phyloP scores from a whole-genome alignment of 2,329 filamentous ascomycete species.

The Truncatella angustata region DNA sequence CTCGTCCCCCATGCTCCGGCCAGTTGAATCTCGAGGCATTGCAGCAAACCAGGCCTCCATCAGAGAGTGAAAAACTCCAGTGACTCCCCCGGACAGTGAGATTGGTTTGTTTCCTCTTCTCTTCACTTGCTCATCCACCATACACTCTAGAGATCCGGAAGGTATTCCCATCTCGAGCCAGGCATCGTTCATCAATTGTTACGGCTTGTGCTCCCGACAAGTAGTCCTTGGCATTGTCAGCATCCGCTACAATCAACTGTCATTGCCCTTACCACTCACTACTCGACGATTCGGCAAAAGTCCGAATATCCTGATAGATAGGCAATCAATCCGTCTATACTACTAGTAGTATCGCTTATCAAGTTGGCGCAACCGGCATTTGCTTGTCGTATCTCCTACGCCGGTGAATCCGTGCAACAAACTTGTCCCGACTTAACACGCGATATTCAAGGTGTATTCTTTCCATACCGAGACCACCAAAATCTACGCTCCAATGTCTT shows the following conservation, averaged over 20 bases:
- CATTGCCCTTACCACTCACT: not conserved
- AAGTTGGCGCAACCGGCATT: constrained; percentile 6
- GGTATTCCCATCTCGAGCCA: constrained; percentile 16
- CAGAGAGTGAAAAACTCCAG: constrained; percentile 30
- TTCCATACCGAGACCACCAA: constrained; percentile 12
- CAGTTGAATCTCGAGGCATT: constrained; percentile 20
- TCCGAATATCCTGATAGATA: not conserved
- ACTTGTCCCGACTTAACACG: constrained; percentile 1
- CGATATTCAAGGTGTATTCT: constrained; percentile 17
- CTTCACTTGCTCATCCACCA: constrained; percentile 15
- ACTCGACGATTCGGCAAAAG: not conserved
- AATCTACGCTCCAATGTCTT: constrained; percentile 26
- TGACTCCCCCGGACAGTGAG: constrained; percentile 28
- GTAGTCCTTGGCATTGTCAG: constrained; percentile 2
- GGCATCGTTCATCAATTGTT: constrained; percentile 8
- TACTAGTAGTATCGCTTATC: not conserved
- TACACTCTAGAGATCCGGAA: constrained; percentile 10
- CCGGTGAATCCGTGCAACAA: constrained; percentile 5
- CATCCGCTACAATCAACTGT: not conserved
- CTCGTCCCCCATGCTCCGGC: constrained; percentile 9
- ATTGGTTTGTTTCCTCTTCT: constrained; percentile 16
- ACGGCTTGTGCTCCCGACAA: constrained; percentile 1
- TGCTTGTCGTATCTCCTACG: not conserved
- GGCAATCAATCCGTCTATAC: not conserved
- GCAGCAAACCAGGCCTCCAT: constrained; percentile 19